These are phyloP conservation scores for Penicillium janthinellum DNA, from an alignment of 2,329 filamentous ascomycete genomes.

Conservation along the genomic window DNA sequence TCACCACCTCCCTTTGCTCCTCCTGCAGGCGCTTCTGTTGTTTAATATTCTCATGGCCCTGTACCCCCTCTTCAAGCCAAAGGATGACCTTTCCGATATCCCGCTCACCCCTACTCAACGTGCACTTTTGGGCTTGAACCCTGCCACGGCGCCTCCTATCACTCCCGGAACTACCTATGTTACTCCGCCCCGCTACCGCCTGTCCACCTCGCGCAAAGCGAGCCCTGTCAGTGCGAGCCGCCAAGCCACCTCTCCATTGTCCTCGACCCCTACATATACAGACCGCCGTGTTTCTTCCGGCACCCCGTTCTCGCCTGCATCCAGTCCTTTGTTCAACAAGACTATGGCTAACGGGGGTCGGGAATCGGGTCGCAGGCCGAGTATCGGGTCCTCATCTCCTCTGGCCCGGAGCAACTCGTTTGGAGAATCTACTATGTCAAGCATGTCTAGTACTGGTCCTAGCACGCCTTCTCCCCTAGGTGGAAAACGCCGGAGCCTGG, in stretches of 20 bases:
- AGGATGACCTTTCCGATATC: conserved; percentile 83
- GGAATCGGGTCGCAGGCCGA: conserved; percentile 52
- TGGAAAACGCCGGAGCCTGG: conserved; percentile 70
- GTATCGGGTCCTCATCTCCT: conserved; percentile 54
- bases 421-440: conserved; percentile 47
- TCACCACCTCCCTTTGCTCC: conserved; percentile 52
- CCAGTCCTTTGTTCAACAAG: conserved; percentile 68
- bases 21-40: conserved; percentile 64
- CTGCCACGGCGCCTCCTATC: conserved; percentile 62
- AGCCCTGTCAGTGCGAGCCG: conserved; percentile 40
- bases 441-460: conserved; percentile 54
- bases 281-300: conserved; percentile 41
- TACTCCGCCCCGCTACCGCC: conserved; percentile 83
- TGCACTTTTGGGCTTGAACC: conserved; percentile 76
- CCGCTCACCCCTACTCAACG: conserved; percentile 88
- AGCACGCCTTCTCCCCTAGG: conserved; percentile 68
- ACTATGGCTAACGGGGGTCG: conserved; percentile 53
- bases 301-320: conserved; percentile 57
- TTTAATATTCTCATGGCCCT: conserved; percentile 72
- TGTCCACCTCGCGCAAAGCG: conserved; percentile 61
- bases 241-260: conserved; percentile 40
- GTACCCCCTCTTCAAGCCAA: conserved; percentile 69
- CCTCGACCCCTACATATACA: conserved; percentile 38
- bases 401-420: conserved; percentile 40
- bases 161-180: conserved; percentile 73